These are phyloP conservation scores for Calonectria fujianensis DNA, from an alignment of 2,329 filamentous ascomycete genomes.

Conservation along the genomic window DNA sequence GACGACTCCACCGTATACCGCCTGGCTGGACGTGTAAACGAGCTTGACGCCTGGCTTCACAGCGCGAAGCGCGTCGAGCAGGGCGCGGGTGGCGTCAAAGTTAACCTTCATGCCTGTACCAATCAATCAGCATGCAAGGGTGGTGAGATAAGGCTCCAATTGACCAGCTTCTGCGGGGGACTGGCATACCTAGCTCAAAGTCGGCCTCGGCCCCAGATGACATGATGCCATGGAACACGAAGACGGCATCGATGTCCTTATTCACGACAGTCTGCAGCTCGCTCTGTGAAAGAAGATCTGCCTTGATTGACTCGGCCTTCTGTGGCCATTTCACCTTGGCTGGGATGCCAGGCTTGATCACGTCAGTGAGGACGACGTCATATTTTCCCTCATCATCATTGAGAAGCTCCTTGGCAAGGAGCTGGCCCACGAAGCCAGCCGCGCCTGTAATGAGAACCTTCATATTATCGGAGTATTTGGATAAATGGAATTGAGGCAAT, in stretches of 20 bases:
- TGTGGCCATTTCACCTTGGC: conserved; percentile 55
- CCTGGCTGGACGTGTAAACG: conserved; percentile 76
- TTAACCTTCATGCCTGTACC: conserved; percentile 65
- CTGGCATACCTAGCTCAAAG: conserved; percentile 66
- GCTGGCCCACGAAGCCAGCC: conserved; percentile 77
- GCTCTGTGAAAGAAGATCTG: conserved; percentile 36
- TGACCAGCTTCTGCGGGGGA: neutral
- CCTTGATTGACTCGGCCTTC: conserved; percentile 40
- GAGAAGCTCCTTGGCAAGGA: conserved; percentile 73
- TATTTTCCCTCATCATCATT: conserved; percentile 56
- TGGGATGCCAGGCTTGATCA: conserved; percentile 70
- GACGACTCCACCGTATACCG: conserved; percentile 73
- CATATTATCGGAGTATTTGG: conserved; percentile 3
- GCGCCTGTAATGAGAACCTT: conserved; percentile 76
- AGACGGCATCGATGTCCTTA: conserved; percentile 66
- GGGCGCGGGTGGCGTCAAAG: conserved; percentile 70
- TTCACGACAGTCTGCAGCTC: conserved; percentile 26
- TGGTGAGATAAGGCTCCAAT: neutral
- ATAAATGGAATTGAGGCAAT: neutral
- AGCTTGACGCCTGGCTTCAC: conserved; percentile 68
- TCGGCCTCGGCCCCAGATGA: conserved; percentile 76
- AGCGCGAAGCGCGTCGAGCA: conserved; percentile 70
- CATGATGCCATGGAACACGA: conserved; percentile 79
- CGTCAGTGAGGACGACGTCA: conserved; percentile 73
- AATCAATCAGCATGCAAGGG: neutral